These are phyloP conservation scores for Colletotrichum tropicale DNA, from an alignment of 2,329 filamentous ascomycete species.

Conservation along the genomic window DNA sequence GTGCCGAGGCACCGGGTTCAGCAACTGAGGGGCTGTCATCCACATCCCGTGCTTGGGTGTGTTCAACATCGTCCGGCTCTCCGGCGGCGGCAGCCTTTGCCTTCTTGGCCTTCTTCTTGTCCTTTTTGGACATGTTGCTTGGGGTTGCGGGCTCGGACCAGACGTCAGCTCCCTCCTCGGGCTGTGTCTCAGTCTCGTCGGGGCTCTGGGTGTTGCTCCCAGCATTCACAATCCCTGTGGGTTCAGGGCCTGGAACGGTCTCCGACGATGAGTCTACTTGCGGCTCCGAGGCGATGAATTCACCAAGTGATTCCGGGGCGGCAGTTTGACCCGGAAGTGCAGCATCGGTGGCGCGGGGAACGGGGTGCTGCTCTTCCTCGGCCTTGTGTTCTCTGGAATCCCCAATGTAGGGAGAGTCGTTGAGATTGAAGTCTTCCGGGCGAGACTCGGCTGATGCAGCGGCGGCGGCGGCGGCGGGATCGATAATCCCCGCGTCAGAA, in stretches of 20 bases:
- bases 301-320: conserved; percentile 11
- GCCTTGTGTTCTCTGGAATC: conserved; percentile 31
- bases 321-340: background rate
- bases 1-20: background rate
- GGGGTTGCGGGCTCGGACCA: conserved; percentile 16
- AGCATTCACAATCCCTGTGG: conserved; percentile 3
- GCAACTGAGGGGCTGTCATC: background rate
- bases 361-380: conserved; percentile 21
- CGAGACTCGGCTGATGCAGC: conserved; percentile 2
- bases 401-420: conserved; percentile 27
- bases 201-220: background rate
- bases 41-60: background rate
- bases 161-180: background rate
- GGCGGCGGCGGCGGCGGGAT: background rate
- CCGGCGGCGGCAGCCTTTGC: background rate
- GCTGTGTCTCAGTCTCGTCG: background rate
- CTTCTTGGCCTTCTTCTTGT: conserved; percentile 24
- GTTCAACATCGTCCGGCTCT: background rate
- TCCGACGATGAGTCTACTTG: conserved; percentile 5
- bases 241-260: background rate
- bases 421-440: conserved; percentile 27
- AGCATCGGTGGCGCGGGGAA: conserved; percentile 5
- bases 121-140: conserved; percentile 27
- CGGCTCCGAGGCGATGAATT: conserved; percentile 5
- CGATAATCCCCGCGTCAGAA: conserved; percentile 17